Base-by-base conservation (phyloP, 2,329 filamentous ascomycete genomes). In the Diaporthe australafricana region DNA sequence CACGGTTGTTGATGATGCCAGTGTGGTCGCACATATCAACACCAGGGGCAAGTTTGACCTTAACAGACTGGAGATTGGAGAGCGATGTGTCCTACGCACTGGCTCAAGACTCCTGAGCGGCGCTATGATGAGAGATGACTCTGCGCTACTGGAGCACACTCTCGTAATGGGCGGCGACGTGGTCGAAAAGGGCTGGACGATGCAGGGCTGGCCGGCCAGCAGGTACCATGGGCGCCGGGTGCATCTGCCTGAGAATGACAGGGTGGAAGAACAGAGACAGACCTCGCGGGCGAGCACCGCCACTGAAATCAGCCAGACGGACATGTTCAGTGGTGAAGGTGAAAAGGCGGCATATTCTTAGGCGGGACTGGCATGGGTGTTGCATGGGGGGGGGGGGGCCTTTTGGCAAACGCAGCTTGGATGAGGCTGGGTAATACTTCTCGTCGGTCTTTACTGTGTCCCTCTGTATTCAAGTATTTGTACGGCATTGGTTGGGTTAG, bases 141-240 rank as follows among this genome's bases (percentile, higher is more conserved):
- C 84, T 25, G 87, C 87, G 74, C 78, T 90, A 45, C 77, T 90
- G 45, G 88, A 90, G 79, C 88, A 90, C 74, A 90, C 88, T 0
- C 81, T 90, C 5, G 82, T 90, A 52, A 87, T 90, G 83, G 84
- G 85, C 1, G 88, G 88, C 5, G 87, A 90, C 76, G 80, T 87
- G 50, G 87, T 89, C 0, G 87, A 87, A 83, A 84, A 47, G 68
- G 83, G 82, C 0, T 79, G 77, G 69, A 87, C 86, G 1, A 85
- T 87, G 79, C 88, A 90, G 77, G 88, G 88, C 0, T 89, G 87
- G 87, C 87, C 88, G 1, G 86, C 83, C 1, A 83, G 84, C 67
- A 78, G 80, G 68, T 86, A 83, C 72, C 76, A 74, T 25, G 79
- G 77, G 2, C 50, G 40, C 12, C 70, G 75, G 40, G 69, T 73